Percentiles rank a stretch among this genome's conserved stretches.
Conservation (phyloP, 805 yeast genomes). For the Pichia exigua region DNA sequence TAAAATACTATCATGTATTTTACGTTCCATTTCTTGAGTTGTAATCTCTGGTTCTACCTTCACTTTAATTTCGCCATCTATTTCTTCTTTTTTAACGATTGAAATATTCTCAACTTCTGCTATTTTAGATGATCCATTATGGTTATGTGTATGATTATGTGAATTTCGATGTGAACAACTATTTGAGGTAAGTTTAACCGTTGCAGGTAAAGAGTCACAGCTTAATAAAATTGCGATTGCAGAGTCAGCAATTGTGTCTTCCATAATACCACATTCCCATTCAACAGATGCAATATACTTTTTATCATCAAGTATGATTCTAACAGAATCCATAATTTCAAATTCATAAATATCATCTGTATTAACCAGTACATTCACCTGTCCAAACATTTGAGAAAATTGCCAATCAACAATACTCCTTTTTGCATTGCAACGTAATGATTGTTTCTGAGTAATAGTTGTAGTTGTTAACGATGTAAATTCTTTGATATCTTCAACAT, state of each 20-base stretch:
- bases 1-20: neutral
- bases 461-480: constrained; percentile 83
- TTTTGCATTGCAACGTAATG: constrained; percentile 70
- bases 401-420: constrained; percentile 82
- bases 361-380: constrained; percentile 54
- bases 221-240: constrained; percentile 84
- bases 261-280: constrained; percentile 86
- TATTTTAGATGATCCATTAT: neutral
- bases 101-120: neutral
- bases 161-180: constrained; percentile 37
- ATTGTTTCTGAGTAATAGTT: constrained; percentile 73
- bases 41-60: neutral
- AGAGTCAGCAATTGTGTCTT: constrained; percentile 91
- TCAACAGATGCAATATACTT: constrained; percentile 55
- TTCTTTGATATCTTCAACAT: constrained; percentile 82
- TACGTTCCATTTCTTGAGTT: neutral
- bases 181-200: constrained; percentile 77
- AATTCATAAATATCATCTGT: constrained; percentile 42
- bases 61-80: neutral
- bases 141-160: constrained; percentile 13
- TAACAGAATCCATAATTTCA: constrained; percentile 58
- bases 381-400: constrained; percentile 91
- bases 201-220: constrained; percentile 91
- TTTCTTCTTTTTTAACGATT: neutral
- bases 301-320: constrained; percentile 38